These are phyloP conservation scores for Hanseniaspora nectarophila DNA, from an alignment of 805 yeast species.

Conservation along the genomic window DNA sequence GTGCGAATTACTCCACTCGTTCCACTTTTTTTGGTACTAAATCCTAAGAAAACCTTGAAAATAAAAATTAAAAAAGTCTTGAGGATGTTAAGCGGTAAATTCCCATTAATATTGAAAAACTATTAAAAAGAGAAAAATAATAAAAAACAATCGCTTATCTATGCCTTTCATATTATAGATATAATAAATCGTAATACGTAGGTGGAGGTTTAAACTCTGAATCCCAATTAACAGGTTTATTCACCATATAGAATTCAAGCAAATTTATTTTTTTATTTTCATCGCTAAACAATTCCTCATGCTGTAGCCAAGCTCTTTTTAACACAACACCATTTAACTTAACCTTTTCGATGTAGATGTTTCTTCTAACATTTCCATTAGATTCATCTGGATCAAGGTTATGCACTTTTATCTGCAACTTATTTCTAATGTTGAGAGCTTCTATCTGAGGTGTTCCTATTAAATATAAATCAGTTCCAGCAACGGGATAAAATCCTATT, in stretches of 20 bases:
- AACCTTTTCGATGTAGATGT: conserved; percentile 26
- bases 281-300: conserved; percentile 25
- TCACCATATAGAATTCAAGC: conserved; percentile 18
- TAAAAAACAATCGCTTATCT: no score
- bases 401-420: conserved; percentile 23
- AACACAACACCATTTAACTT: conserved; percentile 25
- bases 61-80: no score
- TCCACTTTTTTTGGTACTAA: no score
- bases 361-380: conserved; percentile 11
- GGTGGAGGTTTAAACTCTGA: conserved; percentile 24
- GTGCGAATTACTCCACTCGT: no score
- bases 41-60: no score
- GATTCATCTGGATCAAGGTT: conserved; percentile 18
- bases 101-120: no score
- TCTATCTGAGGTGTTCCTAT: conserved; percentile 27
- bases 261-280: conserved; percentile 19
- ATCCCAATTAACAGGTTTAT: conserved; percentile 23
- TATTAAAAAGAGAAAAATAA: no score
- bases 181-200: conserved; percentile 21
- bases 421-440: conserved; percentile 22
- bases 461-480: conserved; percentile 30
- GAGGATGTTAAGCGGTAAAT: no score
- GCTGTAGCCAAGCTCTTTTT: conserved; percentile 28
- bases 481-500: conserved; percentile 29
- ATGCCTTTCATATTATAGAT: neutral